Evolutionary conservation across 192 early-diverging fungal genomes (phyloP).

Genomic region (Chytriomyces confervae): DNA sequence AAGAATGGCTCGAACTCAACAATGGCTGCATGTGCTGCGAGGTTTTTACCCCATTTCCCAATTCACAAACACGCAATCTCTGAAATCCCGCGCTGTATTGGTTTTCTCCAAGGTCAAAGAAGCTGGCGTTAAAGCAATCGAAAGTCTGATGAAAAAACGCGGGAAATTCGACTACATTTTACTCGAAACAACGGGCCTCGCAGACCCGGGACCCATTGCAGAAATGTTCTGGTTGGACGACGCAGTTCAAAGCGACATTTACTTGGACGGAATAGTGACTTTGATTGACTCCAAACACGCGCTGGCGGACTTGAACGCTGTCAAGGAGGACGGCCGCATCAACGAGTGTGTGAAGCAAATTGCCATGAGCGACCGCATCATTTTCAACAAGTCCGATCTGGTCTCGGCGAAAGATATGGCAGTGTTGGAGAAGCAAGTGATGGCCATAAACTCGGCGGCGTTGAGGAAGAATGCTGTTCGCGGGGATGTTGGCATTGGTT

Average conservation of each 20-base stretch:
- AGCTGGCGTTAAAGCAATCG: slow-evolving; percentile 92
- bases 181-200: slow-evolving; percentile 90
- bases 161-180: slow-evolving; percentile 96
- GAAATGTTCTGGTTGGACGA: slow-evolving; percentile 98
- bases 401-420: slow-evolving; percentile 40
- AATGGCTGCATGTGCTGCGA: slow-evolving; percentile 99
- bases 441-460: slow-evolving; percentile 13
- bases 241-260: slow-evolving; percentile 85
- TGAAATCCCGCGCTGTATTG: neutral
- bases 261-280: slow-evolving; percentile 89
- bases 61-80: neutral
- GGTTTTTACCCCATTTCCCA: slow-evolving; percentile 42
- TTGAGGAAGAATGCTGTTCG: neutral
- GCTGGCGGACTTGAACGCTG: slow-evolving; percentile 52
- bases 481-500: slow-evolving; percentile 59
- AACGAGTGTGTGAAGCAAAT: slow-evolving; percentile 85
- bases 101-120: slow-evolving; percentile 63
- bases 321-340: slow-evolving; percentile 62
- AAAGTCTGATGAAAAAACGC: slow-evolving; percentile 87
- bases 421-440: slow-evolving; percentile 27
- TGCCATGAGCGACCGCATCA: slow-evolving; percentile 86
- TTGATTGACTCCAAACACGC: slow-evolving; percentile 64
- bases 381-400: slow-evolving; percentile 88
- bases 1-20: slow-evolving; percentile 96
- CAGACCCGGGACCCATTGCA: slow-evolving; percentile 80